These are phyloP conservation scores for Aspergillus thermomutatus DNA, from an alignment of 2,329 filamentous ascomycete species.

Conservation along the genomic window DNA sequence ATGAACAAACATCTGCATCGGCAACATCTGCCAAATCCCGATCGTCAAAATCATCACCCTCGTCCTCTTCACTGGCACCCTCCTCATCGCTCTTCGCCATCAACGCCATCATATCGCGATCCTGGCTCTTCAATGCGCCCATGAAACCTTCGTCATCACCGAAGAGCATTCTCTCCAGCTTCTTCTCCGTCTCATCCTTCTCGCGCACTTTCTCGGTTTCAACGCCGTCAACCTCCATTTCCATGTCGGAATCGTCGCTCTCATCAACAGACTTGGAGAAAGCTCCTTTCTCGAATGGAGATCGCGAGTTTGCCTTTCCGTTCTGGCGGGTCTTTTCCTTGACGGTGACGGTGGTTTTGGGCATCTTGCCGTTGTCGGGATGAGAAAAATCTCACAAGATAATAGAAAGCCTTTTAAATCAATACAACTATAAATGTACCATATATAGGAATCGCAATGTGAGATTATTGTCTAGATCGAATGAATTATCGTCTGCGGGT, in stretches of 20 bases:
- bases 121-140: slow-evolving; percentile 62
- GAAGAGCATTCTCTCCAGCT: slow-evolving; percentile 83
- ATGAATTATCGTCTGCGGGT: neutral
- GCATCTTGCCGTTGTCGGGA: slow-evolving; percentile 18
- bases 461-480: neutral
- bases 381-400: neutral
- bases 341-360: slow-evolving; percentile 20
- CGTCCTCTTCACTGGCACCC: slow-evolving; percentile 23
- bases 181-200: slow-evolving; percentile 79
- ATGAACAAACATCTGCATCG: slow-evolving; percentile 64
- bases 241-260: slow-evolving; percentile 25
- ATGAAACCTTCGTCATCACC: slow-evolving; percentile 82
- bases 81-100: slow-evolving; percentile 30
- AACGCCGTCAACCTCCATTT: slow-evolving; percentile 21
- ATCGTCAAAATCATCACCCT: slow-evolving; percentile 46
- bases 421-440: neutral
- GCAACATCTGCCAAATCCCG: slow-evolving; percentile 61
- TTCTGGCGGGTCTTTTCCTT: slow-evolving; percentile 31
- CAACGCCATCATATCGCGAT: slow-evolving; percentile 40
- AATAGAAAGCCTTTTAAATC: neutral
- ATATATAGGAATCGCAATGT: neutral
- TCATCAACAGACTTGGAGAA: slow-evolving; percentile 13
- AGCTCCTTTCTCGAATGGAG: slow-evolving; percentile 21
- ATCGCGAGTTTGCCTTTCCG: slow-evolving; percentile 17
- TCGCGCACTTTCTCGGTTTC: slow-evolving; percentile 44